Evolutionary conservation across 225 moss, liverwort and hornwort species (phyloP).

Genomic region (Physcomitrium patens): DNA sequence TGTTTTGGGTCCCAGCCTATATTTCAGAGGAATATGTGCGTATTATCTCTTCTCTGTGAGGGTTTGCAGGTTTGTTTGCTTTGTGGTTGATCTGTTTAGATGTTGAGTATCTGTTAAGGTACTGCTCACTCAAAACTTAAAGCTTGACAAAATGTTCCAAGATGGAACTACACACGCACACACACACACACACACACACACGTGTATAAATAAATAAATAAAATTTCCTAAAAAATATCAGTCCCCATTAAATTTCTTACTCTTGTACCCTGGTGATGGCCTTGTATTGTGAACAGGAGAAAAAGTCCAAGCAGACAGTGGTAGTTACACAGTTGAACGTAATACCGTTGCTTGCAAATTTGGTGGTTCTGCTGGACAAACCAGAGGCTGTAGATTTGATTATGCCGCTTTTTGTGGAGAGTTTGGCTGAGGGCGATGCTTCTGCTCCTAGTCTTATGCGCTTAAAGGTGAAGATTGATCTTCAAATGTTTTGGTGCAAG

Average conservation of each 20-base stretch:
- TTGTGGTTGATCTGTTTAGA: conserved; percentile 12
- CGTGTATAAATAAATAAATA: too few relatives aligned
- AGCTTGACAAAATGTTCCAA: conserved; percentile 1
- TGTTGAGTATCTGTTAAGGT: conserved; percentile 3
- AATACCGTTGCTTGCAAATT: conserved; percentile 72
- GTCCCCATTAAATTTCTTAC: not conserved
- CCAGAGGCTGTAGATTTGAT: conserved; percentile 78
- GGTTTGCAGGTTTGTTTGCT: not conserved
- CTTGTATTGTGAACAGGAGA: conserved; percentile 54
- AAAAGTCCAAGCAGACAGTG: conserved; percentile 57
- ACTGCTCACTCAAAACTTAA: not conserved
- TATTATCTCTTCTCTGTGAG: too few relatives aligned
- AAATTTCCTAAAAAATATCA: too few relatives aligned
- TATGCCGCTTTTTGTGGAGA: conserved; percentile 80
- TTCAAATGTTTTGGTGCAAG: conserved; percentile 8
- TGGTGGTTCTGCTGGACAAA: conserved; percentile 69
- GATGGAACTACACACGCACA: not conserved
- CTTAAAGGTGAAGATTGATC: conserved; percentile 59
- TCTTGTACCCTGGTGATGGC: conserved; percentile 19
- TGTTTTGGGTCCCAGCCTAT: too few relatives aligned
- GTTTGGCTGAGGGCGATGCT: conserved; percentile 83
- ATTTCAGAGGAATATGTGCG: too few relatives aligned
- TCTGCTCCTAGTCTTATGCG: conserved; percentile 74
- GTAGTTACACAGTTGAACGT: conserved; percentile 77
- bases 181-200: too few relatives aligned